Percentiles rank a stretch among this genome's conserved stretches.
Evolutionary conservation across 768 basidiomycete genomes (phyloP).

Genomic region (Rhodotorula graminis): DNA sequence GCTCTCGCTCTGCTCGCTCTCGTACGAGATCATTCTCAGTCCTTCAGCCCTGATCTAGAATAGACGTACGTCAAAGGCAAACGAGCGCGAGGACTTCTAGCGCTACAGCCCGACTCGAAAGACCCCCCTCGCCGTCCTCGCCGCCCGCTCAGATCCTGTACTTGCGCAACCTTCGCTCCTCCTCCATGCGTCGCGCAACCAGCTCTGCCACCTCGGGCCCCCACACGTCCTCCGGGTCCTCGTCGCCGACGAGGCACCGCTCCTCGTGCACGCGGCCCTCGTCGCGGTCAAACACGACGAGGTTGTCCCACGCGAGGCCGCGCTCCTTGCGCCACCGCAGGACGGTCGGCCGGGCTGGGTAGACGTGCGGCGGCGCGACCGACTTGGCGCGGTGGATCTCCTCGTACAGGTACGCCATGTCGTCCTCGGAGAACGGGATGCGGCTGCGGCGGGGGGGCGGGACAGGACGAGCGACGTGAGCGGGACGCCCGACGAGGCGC

Average conservation of each 20-base stretch:
- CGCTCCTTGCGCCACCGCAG: constrained; percentile 70
- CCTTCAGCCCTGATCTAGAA: no score
- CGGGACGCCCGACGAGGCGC: no score
- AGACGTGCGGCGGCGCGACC: constrained; percentile 64
- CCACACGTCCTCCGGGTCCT: constrained; percentile 62
- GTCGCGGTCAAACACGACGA: constrained; percentile 71
- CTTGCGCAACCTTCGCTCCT: constrained; percentile 52
- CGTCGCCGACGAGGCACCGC: constrained; percentile 46
- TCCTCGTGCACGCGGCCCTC: constrained; percentile 53
- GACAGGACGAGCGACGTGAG: not conserved
- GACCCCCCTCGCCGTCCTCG: no score
- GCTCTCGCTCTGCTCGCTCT: no score
- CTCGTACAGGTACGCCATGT: constrained; percentile 77
- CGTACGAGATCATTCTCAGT: no score
- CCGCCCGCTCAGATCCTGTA: constrained; percentile 8
- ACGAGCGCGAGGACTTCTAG: not conserved
- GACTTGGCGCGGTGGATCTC: constrained; percentile 72
- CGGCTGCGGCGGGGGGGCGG: constrained; percentile 55
- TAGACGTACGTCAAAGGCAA: no score
- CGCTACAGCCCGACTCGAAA: no score
- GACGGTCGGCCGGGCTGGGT: constrained; percentile 67
- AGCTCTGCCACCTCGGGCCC: constrained; percentile 59
- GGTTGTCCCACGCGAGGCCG: constrained; percentile 70
- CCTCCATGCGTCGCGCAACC: constrained; percentile 59
- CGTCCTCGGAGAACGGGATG: constrained; percentile 74